A percentile compares a stretch with the other conserved stretches of the same genome.
These are phyloP conservation scores for Pyrus pyrifolia DNA, from an alignment of 306 rosid species.

Conservation along the genomic window DNA sequence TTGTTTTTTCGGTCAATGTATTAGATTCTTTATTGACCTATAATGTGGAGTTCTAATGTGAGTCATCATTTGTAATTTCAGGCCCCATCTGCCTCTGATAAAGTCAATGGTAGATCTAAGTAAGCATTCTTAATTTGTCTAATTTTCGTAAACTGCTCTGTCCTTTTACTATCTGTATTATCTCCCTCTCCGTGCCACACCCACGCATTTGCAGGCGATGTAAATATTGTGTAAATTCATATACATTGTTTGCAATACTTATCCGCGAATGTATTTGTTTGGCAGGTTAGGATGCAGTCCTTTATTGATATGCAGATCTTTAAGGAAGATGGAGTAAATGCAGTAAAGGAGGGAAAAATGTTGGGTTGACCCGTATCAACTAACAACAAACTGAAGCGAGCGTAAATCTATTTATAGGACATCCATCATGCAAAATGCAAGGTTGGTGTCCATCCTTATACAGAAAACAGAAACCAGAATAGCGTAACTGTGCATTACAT, in stretches of 20 bases:
- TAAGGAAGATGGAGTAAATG: slow-evolving; percentile 36
- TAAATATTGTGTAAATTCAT: not conserved
- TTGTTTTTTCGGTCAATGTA: not conserved
- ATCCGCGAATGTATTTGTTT: not conserved
- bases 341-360: slow-evolving; percentile 28
- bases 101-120: slow-evolving; percentile 47
- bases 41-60: not conserved
- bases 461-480: slow-evolving; percentile 8
- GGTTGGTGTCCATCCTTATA: slow-evolving; percentile 2
- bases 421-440: not conserved
- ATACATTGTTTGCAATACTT: not conserved
- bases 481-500: not conserved
- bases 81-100: slow-evolving; percentile 23
- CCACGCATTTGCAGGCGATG: not conserved
- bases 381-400: slow-evolving; percentile 16
- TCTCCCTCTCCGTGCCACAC: not conserved
- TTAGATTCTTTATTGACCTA: not conserved
- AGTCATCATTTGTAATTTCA: slow-evolving; percentile 30
- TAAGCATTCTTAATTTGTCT: slow-evolving; percentile 6
- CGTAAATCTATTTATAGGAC: slow-evolving; percentile 10
- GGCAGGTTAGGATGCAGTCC: slow-evolving; percentile 44
- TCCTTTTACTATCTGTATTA: not conserved
- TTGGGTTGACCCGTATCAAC: slow-evolving; percentile 53
- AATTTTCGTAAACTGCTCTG: not conserved
- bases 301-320: slow-evolving; percentile 38